Evolutionary conservation across 352 stramenopile species (phyloP).

Genomic region (Plasmopara halstedii): DNA sequence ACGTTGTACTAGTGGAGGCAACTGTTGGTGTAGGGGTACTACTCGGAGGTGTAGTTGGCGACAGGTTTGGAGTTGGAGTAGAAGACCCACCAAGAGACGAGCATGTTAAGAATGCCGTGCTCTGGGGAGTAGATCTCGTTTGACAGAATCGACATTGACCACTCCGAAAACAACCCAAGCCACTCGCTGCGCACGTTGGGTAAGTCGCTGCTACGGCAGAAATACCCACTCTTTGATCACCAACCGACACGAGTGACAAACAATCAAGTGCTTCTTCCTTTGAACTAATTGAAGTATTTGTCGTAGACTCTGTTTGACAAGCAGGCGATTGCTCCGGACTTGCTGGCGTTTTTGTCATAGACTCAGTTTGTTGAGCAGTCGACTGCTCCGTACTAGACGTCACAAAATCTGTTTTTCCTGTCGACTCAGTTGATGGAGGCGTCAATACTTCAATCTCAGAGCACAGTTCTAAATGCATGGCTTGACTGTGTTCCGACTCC

Average conservation of each 20-base stretch:
- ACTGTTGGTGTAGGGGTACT: slow-evolving; percentile 9
- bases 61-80: not conserved
- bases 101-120: slow-evolving; percentile 20
- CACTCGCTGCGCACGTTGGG: slow-evolving; percentile 14
- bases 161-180: slow-evolving; percentile 22
- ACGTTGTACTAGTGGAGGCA: slow-evolving; percentile 19
- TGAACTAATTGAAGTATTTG: not conserved
- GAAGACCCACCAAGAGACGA: slow-evolving; percentile 2
- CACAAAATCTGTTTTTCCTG: not conserved
- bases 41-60: slow-evolving; percentile 1
- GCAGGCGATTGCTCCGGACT: not conserved
- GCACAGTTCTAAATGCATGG: slow-evolving; percentile 8
- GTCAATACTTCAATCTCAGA: slow-evolving; percentile 5
- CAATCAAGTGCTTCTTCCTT: slow-evolving; percentile 13
- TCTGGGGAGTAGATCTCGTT: slow-evolving; percentile 17
- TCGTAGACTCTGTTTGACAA: not conserved
- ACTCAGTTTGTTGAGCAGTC: not conserved
- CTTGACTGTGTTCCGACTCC: not conserved
- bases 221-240: slow-evolving; percentile 22
- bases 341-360: not conserved
- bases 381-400: not conserved
- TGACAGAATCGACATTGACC: slow-evolving; percentile 37
- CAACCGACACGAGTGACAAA: slow-evolving; percentile 16
- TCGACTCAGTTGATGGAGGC: not conserved
- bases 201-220: slow-evolving; percentile 14